A percentile compares a stretch with the other conserved stretches of the same genome.
phyloP scores from a whole-genome alignment of 768 basidiomycete species.

The Infundibulicybe gibba region DNA sequence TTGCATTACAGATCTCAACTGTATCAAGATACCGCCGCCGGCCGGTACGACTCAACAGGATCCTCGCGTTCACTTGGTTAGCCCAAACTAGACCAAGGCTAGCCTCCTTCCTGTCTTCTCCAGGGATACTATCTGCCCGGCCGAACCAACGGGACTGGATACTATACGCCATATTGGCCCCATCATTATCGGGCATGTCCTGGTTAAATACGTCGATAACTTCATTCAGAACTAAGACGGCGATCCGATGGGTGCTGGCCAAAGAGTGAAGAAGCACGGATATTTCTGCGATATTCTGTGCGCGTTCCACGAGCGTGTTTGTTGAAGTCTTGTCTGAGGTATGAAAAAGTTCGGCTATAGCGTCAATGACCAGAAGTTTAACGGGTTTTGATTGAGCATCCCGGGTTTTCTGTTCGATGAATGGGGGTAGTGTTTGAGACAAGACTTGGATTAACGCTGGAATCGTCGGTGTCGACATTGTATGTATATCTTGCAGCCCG shows the following conservation, averaged over 20 bases:
- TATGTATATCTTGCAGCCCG: conserved; percentile 57
- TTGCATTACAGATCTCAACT: conserved; percentile 11
- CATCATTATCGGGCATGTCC: conserved; percentile 13
- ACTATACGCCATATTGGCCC: conserved; percentile 52
- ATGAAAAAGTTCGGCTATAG: conserved; percentile 83
- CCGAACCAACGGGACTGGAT: conserved; percentile 78
- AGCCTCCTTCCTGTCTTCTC: conserved; percentile 70
- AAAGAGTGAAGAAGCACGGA: conserved; percentile 69
- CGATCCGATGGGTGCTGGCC: conserved; percentile 59
- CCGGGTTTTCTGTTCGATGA: conserved; percentile 34
- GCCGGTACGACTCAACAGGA: conserved; percentile 79
- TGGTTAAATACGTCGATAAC: conserved; percentile 74
- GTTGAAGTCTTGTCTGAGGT: conserved; percentile 55
- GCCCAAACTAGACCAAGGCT: conserved; percentile 90
- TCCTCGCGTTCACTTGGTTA: conserved; percentile 82
- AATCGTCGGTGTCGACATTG: conserved; percentile 52
- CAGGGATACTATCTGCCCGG: conserved; percentile 54
- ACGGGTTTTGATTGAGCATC: conserved; percentile 48
- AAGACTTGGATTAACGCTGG: conserved; percentile 54
- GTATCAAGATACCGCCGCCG: conserved; percentile 55
- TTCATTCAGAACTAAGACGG: conserved; percentile 86
- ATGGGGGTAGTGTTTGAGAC: conserved; percentile 46
- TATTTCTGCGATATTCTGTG: conserved; percentile 64
- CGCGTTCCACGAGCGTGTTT: conserved; percentile 65
- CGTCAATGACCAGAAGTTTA: conserved; percentile 82